Base-by-base conservation (phyloP, 1,139 yeast species). In the Diutina catenulata region DNA sequence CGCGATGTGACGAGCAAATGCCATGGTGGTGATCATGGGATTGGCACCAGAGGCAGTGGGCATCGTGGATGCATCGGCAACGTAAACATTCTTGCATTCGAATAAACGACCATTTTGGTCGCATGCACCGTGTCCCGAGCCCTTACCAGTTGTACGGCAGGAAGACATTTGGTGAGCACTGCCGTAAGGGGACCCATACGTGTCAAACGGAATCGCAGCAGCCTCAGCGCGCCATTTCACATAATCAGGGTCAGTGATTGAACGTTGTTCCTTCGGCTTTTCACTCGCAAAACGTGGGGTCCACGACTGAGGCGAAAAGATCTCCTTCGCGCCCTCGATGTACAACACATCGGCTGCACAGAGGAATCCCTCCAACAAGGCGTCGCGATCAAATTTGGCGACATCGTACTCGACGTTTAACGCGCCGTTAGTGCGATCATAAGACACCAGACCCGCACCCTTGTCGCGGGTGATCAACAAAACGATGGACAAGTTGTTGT, bases 151-250 rank as follows among this genome's bases (percentile, higher is more conserved):
- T 60, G 74, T 72, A 43, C 80, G 62, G 49, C 80, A 73, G 2
- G 70, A 51, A 39, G 74, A 62, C 80, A 75, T 74, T 52, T 75
- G 80, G 51, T 75, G 80, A 6, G 81, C 81, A 3, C 71, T 60
- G 3, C 80, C 80, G 42, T 60, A 56, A 3, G 58, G 44, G 3
- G 62, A 48, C 3, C 62, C 63, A 39, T 52, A 31, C 11, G 35
- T n/a, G 22, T 31, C 35, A n/a, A 67, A 49, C n/a, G 37, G 37
- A 5, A 57, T 57, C 5, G 50, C 47, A 19, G 57, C 55, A 5
- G 58, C 58, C 19, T 44, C 43, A 13, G 49, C 44, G 41, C 66
- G 55, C 79, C 78, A 75, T 26, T 49, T 52, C 28, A 57, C 68
- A 48, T 62, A 74, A 40, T 70, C 77, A 3, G 49, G 38, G 45